Evolutionary conservation across 2,329 filamentous ascomycete genomes (phyloP), one percentile per base, ranked within the genome.

Genomic region (Claviceps digitariae): DNA sequence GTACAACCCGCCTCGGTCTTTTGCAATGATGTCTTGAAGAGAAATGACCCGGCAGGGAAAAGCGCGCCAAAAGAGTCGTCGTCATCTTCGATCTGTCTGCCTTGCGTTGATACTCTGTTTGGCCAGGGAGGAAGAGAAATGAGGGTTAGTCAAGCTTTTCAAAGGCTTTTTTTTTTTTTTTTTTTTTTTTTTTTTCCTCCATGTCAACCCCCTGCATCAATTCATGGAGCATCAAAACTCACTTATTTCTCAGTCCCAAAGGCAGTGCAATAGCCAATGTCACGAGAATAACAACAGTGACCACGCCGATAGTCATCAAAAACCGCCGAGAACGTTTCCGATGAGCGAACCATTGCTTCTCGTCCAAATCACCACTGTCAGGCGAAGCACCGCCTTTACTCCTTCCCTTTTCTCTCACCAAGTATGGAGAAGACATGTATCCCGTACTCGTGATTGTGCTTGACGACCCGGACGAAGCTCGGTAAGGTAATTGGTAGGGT

Each of bases 31-130:
- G 81, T 80, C 7, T 75, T 70, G 58, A 87, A 72, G 40, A 76
- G 71, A 64, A 80, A 86, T n/a, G 77, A 74, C 6, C 83, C 84
- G 1, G 76, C 67, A 1, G 83, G 84, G 59, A 85, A 85, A 21
- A 61, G 53, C 12, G 58, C 27, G 4, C 51, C 45, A 20, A 58
- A 43, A 3, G 23, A 36, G 15, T 54, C 43, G 25, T 36, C 31
- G n/a, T 56, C 50, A 3, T 52, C 34, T 23, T 34, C 31, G 1
- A 31, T 43, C 40, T 48, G 52, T 20, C 41, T 43, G 43, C 52
- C 52, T 44, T 44, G 52, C 2, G 52, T 54, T 4, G 36, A 54
- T 9, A 54, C 52, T 47, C 52, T 54, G 38, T 20, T 15, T 40
- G 15, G 17, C 15, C 15, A n/a, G 17, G 4, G 15, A 40, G n/a